Evolutionary conservation across 106 monocot species (phyloP).

Genomic region (Ottelia alismoides): DNA sequence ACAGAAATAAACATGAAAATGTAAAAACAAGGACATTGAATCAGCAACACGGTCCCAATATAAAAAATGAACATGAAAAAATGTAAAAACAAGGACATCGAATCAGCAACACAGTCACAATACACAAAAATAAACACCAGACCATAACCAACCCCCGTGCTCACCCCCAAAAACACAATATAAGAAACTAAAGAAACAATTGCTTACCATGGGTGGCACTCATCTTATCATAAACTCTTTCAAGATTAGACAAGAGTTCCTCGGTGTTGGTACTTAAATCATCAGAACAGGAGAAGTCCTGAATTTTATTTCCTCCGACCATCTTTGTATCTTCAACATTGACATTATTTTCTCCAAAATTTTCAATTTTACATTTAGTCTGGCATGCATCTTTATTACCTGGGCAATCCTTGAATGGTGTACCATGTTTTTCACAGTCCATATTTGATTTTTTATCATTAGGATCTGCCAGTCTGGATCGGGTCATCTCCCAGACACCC

Average conservation of each 20-base stretch:
- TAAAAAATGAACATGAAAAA: not conserved
- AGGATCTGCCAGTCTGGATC: not conserved
- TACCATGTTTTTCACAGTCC: not conserved
- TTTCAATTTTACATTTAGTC: too few relatives aligned
- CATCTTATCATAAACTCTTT: slow-evolving; percentile 38
- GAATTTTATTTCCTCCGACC: not conserved
- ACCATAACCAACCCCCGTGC: too few relatives aligned
- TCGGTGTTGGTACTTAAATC: slow-evolving; percentile 23
- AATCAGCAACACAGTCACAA: not conserved
- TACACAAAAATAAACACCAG: not conserved
- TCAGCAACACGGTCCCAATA: not conserved
- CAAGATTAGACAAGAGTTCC: slow-evolving; percentile 50
- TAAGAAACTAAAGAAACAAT: not conserved
- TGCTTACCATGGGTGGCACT: slow-evolving; percentile 33
- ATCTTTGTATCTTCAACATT: not conserved
- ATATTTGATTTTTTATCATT: not conserved
- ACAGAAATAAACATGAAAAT: not conserved
- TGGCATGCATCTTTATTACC: too few relatives aligned
- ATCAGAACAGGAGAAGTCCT: not conserved
- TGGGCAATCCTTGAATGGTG: too few relatives aligned
- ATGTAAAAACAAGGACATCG: not conserved
- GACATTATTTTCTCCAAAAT: not conserved
- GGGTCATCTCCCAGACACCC: slow-evolving; percentile 58
- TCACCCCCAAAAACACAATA: too few relatives aligned
- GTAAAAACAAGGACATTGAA: not conserved